phyloP scores from a whole-genome alignment of 2,329 filamentous ascomycete genomes.

The Cryphonectria radicalis region DNA sequence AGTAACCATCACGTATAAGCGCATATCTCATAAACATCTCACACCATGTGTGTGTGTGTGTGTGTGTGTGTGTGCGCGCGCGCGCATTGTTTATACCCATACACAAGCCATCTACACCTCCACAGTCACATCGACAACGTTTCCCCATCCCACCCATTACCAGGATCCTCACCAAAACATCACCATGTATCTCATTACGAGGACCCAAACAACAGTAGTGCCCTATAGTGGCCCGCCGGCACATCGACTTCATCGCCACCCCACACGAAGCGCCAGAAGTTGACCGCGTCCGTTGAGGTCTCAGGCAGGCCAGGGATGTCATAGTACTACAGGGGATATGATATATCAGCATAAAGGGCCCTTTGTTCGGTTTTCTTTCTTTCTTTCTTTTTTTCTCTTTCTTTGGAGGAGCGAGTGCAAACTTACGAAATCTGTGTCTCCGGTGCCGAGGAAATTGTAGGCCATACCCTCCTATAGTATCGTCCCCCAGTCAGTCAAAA shows the following conservation, averaged over 20 bases:
- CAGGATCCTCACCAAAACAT: neutral
- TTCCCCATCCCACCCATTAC: neutral
- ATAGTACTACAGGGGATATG: slow-evolving; percentile 12
- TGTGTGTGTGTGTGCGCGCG: too few relatives aligned
- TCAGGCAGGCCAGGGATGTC: slow-evolving; percentile 19
- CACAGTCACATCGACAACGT: neutral
- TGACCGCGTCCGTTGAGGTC: slow-evolving; percentile 3
- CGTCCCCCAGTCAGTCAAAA: neutral
- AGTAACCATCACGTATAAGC: too few relatives aligned
- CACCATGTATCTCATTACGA: neutral
- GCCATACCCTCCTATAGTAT: slow-evolving; percentile 6
- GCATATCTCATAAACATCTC: too few relatives aligned
- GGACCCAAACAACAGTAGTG: slow-evolving; percentile 21
- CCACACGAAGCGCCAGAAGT: slow-evolving; percentile 23
- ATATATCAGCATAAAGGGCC: neutral
- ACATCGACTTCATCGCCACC: slow-evolving; percentile 15
- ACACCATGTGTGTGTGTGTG: too few relatives aligned
- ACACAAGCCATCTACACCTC: neutral
- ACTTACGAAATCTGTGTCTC: slow-evolving; percentile 19
- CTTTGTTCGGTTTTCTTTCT: neutral
- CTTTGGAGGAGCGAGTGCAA: neutral
- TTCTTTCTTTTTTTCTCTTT: too few relatives aligned
- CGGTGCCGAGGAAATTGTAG: slow-evolving; percentile 22
- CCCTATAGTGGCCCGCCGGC: slow-evolving; percentile 21
- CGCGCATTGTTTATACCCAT: too few relatives aligned